Percentiles rank a stretch among this genome's conserved stretches.
phyloP scores from a whole-genome alignment of 371 early-diverging fungal genomes.

The Syncephalis plumigaleata region DNA sequence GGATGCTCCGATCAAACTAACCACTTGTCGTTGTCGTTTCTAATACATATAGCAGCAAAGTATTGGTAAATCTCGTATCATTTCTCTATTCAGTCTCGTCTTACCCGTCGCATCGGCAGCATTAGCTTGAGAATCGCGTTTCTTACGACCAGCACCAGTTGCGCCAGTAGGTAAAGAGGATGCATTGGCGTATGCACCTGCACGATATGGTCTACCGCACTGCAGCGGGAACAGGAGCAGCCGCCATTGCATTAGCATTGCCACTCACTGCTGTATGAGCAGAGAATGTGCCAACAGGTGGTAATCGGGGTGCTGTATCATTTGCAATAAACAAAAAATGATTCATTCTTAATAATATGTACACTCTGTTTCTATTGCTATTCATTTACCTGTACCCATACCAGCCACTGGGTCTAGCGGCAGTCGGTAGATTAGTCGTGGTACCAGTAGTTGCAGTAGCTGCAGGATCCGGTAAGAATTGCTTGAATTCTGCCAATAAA shows the following conservation, averaged over 20 bases:
- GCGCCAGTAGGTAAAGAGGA: not conserved
- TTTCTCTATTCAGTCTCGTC: too few species aligned
- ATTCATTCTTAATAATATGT: too few species aligned
- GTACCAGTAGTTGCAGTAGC: conserved; percentile 1
- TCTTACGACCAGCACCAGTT: conserved; percentile 1
- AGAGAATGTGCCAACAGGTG: conserved; percentile 8
- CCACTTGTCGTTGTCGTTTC: not conserved
- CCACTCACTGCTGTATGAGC: not conserved
- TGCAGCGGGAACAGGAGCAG: not conserved
- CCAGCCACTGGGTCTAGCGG: conserved; percentile 6
- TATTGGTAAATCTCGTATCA: not conserved
- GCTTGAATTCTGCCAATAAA: conserved; percentile 88
- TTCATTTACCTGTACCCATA: too few species aligned
- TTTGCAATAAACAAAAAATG: not conserved
- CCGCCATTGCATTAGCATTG: not conserved
- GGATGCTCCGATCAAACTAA: too few species aligned
- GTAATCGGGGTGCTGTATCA: conserved; percentile 4
- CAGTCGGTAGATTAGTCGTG: not conserved
- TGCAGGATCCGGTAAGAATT: conserved; percentile 75
- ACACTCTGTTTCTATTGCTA: too few species aligned
- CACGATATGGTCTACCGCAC: too few species aligned
- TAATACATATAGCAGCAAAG: not conserved
- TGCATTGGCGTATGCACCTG: not conserved
- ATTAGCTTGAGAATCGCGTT: not conserved
- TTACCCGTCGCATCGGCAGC: not conserved